Evolutionary conservation across 2,329 filamentous ascomycete genomes (phyloP).

Genomic region (Colletotrichum eremochloae): DNA sequence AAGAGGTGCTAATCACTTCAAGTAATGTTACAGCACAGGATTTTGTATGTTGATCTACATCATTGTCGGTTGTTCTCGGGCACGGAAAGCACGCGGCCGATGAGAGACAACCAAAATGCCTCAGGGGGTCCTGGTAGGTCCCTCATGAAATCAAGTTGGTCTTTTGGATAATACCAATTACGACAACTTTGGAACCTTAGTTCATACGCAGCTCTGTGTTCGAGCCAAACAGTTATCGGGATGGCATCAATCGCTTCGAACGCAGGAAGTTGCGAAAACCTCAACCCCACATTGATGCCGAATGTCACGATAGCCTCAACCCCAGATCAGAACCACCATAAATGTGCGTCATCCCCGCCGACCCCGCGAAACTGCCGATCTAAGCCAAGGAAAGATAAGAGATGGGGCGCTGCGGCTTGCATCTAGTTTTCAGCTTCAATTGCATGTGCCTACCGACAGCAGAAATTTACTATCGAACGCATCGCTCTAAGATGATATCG

Average conservation of each 20-base stretch:
- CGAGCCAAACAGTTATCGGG: not conserved
- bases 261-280: not conserved
- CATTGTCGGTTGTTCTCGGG: constrained; percentile 5
- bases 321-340: constrained; percentile 16
- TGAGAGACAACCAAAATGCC: constrained; percentile 1
- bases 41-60: constrained; percentile 11
- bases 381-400: not conserved
- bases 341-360: not conserved
- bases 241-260: not conserved
- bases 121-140: not conserved
- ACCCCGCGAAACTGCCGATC: constrained; percentile 13
- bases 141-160: not conserved
- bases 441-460: not conserved
- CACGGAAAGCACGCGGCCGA: not conserved
- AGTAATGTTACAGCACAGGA: constrained; percentile 13
- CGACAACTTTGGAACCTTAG: too few relatives aligned
- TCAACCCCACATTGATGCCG: constrained; percentile 22
- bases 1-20: not conserved
- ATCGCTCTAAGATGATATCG: not conserved
- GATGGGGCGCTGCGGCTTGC: not conserved
- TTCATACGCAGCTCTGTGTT: not conserved
- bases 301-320: constrained; percentile 39
- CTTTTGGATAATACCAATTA: not conserved
- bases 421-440: not conserved
- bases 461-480: not conserved